These are phyloP conservation scores for Elongisporangium senticosum DNA, from an alignment of 352 stramenopile genomes.

Conservation along the genomic window DNA sequence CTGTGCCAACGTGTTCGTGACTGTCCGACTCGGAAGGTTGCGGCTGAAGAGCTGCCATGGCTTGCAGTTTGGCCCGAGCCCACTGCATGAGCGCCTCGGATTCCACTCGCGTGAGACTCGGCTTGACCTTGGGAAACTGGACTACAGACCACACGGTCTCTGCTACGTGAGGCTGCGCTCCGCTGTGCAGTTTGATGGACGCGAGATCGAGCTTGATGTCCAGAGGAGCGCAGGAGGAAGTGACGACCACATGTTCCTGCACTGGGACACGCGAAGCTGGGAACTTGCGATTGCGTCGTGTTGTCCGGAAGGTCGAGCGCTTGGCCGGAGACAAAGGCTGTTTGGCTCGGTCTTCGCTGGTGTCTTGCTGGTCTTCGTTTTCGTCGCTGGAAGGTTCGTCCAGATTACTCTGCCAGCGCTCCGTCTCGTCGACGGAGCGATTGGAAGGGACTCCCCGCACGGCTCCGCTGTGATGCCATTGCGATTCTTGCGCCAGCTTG, in stretches of 20 bases:
- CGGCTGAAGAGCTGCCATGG: neutral
- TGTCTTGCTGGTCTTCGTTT: neutral
- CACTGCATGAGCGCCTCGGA: constrained; percentile 27
- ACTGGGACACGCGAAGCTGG: constrained; percentile 27
- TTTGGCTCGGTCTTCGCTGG: neutral
- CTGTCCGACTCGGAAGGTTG: neutral
- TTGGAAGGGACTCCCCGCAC: neutral
- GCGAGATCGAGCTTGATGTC: constrained; percentile 17
- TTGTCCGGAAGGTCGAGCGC: constrained; percentile 27
- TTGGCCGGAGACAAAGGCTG: neutral
- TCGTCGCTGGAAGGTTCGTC: neutral
- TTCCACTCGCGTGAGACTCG: constrained; percentile 21
- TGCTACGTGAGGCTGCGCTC: constrained; percentile 4
- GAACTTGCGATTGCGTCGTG: constrained; percentile 30
- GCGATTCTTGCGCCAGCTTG: constrained; percentile 13
- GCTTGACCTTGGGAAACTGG: constrained; percentile 31
- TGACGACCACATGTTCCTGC: constrained; percentile 21
- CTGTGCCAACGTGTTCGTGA: neutral
- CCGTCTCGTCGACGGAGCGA: neutral
- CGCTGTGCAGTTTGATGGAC: constrained; percentile 12
- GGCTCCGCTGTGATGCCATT: neutral
- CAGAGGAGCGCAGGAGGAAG: constrained; percentile 29
- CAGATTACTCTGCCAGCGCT: neutral
- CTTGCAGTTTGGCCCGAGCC: constrained; percentile 13
- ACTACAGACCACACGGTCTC: constrained; percentile 28